Evolutionary conservation across 352 stramenopile species (phyloP).

Genomic region (Phytophthora parvispora): DNA sequence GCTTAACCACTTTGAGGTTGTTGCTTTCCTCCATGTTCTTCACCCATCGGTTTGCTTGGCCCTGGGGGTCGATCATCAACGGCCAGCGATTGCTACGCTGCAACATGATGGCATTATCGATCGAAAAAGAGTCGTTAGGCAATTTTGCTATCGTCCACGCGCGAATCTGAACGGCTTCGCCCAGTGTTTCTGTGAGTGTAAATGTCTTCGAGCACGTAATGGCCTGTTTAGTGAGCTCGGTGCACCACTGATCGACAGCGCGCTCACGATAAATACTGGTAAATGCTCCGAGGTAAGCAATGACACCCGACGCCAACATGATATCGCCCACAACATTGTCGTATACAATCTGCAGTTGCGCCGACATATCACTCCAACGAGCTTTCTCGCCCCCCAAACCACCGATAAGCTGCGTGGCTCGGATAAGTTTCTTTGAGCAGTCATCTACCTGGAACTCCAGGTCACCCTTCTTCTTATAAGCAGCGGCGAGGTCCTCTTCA

Average conservation of each 20-base stretch:
- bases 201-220: constrained; percentile 90
- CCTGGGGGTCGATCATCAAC: constrained; percentile 98
- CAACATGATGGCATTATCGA: constrained; percentile 97
- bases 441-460: constrained; percentile 94
- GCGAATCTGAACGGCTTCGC: constrained; percentile 94
- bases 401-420: constrained; percentile 95
- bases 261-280: constrained; percentile 92
- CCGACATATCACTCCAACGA: constrained; percentile 93
- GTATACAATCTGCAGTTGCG: constrained; percentile 86
- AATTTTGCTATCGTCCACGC: constrained; percentile 96
- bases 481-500: constrained; percentile 89
- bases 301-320: constrained; percentile 94
- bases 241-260: constrained; percentile 89
- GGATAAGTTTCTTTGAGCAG: constrained; percentile 93
- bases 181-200: constrained; percentile 89
- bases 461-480: constrained; percentile 95
- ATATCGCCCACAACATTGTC: constrained; percentile 96
- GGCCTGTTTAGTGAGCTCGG: constrained; percentile 58
- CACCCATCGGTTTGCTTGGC: constrained; percentile 96
- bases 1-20: constrained; percentile 95
- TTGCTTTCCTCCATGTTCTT: constrained; percentile 95
- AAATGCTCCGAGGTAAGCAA: constrained; percentile 96
- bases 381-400: constrained; percentile 95
- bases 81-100: constrained; percentile 94
- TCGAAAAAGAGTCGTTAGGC: constrained; percentile 96